These are phyloP conservation scores for Fusarium sp. DNA, from an alignment of 2,329 filamentous ascomycete species.

Conservation along the genomic window DNA sequence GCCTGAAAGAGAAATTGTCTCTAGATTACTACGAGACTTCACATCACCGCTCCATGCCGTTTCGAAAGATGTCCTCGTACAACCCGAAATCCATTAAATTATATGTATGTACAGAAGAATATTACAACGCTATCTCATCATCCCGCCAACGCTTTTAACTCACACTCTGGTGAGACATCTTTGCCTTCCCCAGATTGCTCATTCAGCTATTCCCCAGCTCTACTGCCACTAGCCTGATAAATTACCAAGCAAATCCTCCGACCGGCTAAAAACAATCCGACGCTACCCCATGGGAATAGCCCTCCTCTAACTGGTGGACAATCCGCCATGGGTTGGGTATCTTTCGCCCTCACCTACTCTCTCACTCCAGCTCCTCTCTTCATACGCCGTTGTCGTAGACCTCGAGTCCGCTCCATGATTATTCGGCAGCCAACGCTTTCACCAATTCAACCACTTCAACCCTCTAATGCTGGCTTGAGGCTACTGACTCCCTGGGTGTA, in stretches of 20 bases:
- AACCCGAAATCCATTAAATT: slow-evolving; percentile 11
- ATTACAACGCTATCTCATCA: not conserved
- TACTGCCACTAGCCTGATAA: slow-evolving; percentile 2
- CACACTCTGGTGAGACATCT: slow-evolving; percentile 8
- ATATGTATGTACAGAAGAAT: slow-evolving; percentile 1
- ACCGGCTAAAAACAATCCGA: slow-evolving; percentile 35
- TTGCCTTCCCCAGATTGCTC: slow-evolving; percentile 1
- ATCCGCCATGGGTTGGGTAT: slow-evolving; percentile 2
- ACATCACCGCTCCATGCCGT: not conserved
- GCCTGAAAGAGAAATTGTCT: slow-evolving; percentile 13
- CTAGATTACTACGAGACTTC: not conserved
- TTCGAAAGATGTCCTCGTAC: not conserved
- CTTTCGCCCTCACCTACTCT: not conserved
- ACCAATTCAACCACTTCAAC: slow-evolving; percentile 7
- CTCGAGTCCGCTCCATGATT: slow-evolving; percentile 9
- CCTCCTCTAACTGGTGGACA: slow-evolving; percentile 10
- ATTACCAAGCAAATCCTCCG: slow-evolving; percentile 21
- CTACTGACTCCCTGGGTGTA: slow-evolving; percentile 42
- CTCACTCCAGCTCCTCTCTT: slow-evolving; percentile 17
- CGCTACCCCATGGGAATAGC: slow-evolving; percentile 23
- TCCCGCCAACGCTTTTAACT: not conserved
- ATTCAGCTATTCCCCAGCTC: not conserved
- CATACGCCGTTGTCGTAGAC: slow-evolving; percentile 16
- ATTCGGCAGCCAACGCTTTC: slow-evolving; percentile 8
- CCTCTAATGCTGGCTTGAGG: slow-evolving; percentile 33